Evolutionary conservation across 2,329 filamentous ascomycete species (phyloP), one percentile per base, ranked within the genome.

Genomic region (Stagonosporopsis tanaceti): DNA sequence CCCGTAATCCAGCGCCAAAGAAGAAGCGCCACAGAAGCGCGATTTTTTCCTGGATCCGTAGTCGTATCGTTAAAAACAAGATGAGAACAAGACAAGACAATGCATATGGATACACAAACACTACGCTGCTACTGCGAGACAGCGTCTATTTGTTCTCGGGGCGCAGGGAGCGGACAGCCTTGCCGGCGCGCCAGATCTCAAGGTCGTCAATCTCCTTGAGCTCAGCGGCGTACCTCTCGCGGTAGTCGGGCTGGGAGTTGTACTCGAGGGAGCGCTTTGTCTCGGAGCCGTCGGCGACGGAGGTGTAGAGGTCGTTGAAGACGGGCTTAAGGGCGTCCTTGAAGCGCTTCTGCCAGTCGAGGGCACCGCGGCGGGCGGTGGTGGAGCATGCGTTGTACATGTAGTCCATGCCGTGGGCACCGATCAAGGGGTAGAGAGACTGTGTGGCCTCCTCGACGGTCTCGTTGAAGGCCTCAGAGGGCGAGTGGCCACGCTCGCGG

Each of bases 371-470:
- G 77, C 95, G 92, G 77, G 95, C 95, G 58, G 95, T 99, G 78
- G 95, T 99, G 65, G 94, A 98, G 91, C 95, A 99, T 70, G 95
- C 95, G 79, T 94, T 93, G 85, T 96, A 99, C 95, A 99, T 99
- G 93, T 96, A 99, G 86, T 99, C 95, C 95, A 99, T 98, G 77
- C 95, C 95, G 83, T 98, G 91, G 82, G 87, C 88, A 77, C 94
- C 95, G 76, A 99, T 99, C 77, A 99, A 87, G 66, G 95, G 95
- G 87, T 99, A 99, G 77, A 99, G 86, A 69, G 88, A 92, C 87
- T 99, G 95, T 50, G 95, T 99, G 67, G 95, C 95, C 87, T 99
- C 95, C 87, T 99, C 95, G 70, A 99, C 95, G 69, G 95, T 99
- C 92, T 99, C 95, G 88, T 99, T 99, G 90, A 99, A 99, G 69